Conservation (phyloP, 2,329 filamentous ascomycete species). For the Fonsecaea pedrosoi region DNA sequence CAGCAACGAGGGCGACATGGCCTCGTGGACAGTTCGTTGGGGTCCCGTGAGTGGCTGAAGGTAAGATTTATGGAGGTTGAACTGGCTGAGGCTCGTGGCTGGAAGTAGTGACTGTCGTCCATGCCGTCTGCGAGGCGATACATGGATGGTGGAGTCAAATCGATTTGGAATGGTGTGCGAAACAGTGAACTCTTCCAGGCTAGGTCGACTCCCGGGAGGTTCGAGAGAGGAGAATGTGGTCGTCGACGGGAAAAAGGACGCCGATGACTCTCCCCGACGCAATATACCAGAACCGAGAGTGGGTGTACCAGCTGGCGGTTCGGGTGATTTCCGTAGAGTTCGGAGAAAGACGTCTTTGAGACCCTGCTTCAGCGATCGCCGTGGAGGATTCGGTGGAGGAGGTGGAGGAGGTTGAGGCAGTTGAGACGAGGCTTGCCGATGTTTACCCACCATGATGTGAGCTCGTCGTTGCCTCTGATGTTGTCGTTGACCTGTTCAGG, state of each 20-base stretch:
- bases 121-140: not conserved
- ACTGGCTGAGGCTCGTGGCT: slow-evolving; percentile 35
- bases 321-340: slow-evolving; percentile 24
- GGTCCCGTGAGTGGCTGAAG: slow-evolving; percentile 29
- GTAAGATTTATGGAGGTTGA: slow-evolving; percentile 35
- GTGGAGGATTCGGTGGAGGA: slow-evolving; percentile 15
- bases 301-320: slow-evolving; percentile 14
- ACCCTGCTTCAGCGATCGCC: slow-evolving; percentile 36
- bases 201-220: slow-evolving; percentile 26
- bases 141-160: slow-evolving; percentile 24
- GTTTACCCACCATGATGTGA: slow-evolving; percentile 29
- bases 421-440: slow-evolving; percentile 14
- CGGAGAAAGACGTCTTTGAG: slow-evolving; percentile 39
- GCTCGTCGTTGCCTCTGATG: not conserved
- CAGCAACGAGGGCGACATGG: slow-evolving; percentile 14
- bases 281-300: slow-evolving; percentile 38
- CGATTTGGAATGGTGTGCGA: slow-evolving; percentile 26
- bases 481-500: not conserved
- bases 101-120: slow-evolving; percentile 33
- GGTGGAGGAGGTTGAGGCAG: not conserved
- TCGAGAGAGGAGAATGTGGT: slow-evolving; percentile 30
- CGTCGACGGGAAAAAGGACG: slow-evolving; percentile 19
- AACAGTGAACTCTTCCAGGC: slow-evolving; percentile 31
- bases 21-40: slow-evolving; percentile 21
- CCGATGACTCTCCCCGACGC: slow-evolving; percentile 23